Base-by-base conservation (phyloP, 352 stramenopile species). In the Phytophthora multivora region DNA sequence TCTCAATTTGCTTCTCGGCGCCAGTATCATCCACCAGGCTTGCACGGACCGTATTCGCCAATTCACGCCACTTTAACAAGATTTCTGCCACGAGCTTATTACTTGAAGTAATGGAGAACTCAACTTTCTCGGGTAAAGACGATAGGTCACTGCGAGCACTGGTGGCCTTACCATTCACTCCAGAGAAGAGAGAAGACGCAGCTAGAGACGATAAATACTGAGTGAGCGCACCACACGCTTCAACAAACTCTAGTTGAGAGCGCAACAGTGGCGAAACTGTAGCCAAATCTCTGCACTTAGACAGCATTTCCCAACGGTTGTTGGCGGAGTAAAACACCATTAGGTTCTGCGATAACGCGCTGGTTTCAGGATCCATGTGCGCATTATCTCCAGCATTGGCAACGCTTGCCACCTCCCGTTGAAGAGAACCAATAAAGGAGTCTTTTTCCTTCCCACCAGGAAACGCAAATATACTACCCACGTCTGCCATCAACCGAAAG, bases 291-390 rank as follows among this genome's bases (percentile, higher is more conserved):
- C 61, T 69, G 62, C 75, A 88, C 19, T 85, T 65, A 12, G 62
- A 62, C 1, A 92, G 61, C 5, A 76, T 59, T 30, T 86, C 73
- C 77, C 80, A 90, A 36, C 67, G 83, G 28, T 72, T 79, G 57
- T 90, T 73, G 5, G 70, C 59, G 38, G 78, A 62, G 47, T 77
- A 84, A 55, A 90, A 88, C 12, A 66, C 68, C 15, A 89, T 61
- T 15, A 92, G 38, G 51, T 85, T 85, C 28, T 58, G 73, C 43
- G 66, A 79, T 30, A 56, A 23, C 10, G 18, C 28, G 28, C 41
- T 57, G 12, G 19, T 30, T 39, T 13, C 39, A 46, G 40, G 31
- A 21, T 18, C 51, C 35, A 6, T 19, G 18, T 57, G 33, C 6
- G 31, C 49, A 47, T 33, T 36, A 16, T 67, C 35, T 4, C 21